These are phyloP conservation scores for Paramecium sonneborni DNA, from an alignment of 73 alveolate genomes.

Conservation along the genomic window DNA sequence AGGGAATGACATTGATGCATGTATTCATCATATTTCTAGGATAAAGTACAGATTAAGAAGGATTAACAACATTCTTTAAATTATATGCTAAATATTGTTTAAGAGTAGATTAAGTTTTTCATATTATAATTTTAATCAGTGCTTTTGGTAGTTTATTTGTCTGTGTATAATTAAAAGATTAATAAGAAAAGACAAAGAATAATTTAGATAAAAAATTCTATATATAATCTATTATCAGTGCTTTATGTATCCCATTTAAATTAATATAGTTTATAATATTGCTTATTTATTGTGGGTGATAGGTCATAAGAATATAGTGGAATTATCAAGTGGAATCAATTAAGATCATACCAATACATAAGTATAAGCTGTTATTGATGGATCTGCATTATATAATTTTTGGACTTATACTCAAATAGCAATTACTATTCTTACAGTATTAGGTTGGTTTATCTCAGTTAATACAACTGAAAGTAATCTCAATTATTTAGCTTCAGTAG, in stretches of 20 bases:
- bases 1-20: constrained; percentile 48
- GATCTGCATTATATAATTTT: not conserved
- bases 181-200: not conserved
- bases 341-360: not conserved
- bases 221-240: not conserved
- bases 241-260: not conserved
- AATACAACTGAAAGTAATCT: constrained; percentile 40
- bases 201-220: not conserved
- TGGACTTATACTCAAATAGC: constrained; percentile 12
- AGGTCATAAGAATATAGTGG: not conserved
- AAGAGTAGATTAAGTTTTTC: constrained; percentile 41
- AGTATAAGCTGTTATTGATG: not conserved
- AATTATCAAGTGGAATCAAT: not conserved
- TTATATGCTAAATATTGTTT: constrained; percentile 29
- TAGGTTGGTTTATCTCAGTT: constrained; percentile 41
- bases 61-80: not conserved
- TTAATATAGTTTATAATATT: not conserved
- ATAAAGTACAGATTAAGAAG: constrained; percentile 5
- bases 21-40: constrained; percentile 4
- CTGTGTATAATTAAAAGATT: not conserved
- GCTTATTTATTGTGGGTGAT: constrained; percentile 37
- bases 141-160: constrained; percentile 42
- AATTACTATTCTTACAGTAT: not conserved
- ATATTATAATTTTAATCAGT: not conserved
- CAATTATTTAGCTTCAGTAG: not conserved